These are phyloP conservation scores for Macrotyloma uniflorum DNA, from an alignment of 306 rosid species.

Conservation along the genomic window DNA sequence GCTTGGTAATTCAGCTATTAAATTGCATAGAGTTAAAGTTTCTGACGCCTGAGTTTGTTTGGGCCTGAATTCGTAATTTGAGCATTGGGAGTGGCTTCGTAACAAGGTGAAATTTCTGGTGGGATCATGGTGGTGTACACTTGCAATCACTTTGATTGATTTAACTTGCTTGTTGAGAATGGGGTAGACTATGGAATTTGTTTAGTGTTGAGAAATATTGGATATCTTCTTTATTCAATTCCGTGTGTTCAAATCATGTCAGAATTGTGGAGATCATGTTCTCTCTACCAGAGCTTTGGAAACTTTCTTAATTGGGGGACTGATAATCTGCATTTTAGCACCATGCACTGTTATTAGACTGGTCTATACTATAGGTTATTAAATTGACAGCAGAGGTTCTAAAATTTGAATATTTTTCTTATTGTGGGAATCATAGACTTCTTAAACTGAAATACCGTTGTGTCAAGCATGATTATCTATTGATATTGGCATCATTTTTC, in stretches of 20 bases:
- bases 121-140: neutral
- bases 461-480: conserved; percentile 18
- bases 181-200: neutral
- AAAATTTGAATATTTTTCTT: conserved; percentile 3
- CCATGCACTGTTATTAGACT: neutral
- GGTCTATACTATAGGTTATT: neutral
- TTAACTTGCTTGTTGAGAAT: conserved; percentile 12
- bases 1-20: conserved; percentile 11
- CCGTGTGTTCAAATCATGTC: neutral
- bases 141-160: neutral
- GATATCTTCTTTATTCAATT: neutral
- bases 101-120: too few species aligned
- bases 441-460: conserved; percentile 16
- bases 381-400: conserved; percentile 1
- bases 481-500: conserved; percentile 6
- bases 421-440: neutral
- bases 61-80: neutral
- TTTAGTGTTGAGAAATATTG: neutral
- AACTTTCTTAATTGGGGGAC: neutral
- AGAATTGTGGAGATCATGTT: neutral
- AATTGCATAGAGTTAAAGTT: neutral
- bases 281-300: neutral
- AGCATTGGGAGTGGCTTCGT: neutral
- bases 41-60: conserved; percentile 2
- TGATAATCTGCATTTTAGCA: neutral